Conservation (phyloP, 441 rosid species). For the Macaranga tanarius region DNA sequence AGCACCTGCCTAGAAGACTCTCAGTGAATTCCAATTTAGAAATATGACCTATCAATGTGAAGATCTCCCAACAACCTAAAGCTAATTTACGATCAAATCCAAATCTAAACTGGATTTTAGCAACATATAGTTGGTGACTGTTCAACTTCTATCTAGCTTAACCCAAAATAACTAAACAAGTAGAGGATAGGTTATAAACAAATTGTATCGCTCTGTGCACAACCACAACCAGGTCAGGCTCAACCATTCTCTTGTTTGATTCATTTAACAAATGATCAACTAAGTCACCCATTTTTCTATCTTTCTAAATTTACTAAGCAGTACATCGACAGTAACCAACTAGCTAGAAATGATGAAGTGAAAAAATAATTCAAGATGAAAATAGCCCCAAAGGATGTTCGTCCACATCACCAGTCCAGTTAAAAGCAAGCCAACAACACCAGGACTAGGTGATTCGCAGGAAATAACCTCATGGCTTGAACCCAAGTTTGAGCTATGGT, state of each 20-base stretch:
- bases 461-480: background rate
- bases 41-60: background rate
- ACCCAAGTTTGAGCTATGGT: background rate
- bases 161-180: background rate
- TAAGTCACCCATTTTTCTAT: background rate
- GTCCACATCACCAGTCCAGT: background rate
- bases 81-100: background rate
- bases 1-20: background rate
- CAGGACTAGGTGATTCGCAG: background rate
- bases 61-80: background rate
- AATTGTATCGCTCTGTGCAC: background rate
- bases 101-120: background rate
- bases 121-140: background rate
- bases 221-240: background rate
- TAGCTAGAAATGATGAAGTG: background rate
- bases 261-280: too few relatives aligned
- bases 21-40: background rate
- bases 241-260: background rate
- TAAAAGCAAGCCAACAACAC: background rate
- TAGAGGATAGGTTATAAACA: background rate
- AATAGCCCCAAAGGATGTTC: background rate
- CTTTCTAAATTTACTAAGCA: conserved; percentile 2
- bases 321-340: background rate
- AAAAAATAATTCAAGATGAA: background rate
- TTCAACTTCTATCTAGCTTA: background rate